Evolutionary conservation across 495 filamentous ascomycete species (phyloP).

Genomic region (Xylaria bambusicola): DNA sequence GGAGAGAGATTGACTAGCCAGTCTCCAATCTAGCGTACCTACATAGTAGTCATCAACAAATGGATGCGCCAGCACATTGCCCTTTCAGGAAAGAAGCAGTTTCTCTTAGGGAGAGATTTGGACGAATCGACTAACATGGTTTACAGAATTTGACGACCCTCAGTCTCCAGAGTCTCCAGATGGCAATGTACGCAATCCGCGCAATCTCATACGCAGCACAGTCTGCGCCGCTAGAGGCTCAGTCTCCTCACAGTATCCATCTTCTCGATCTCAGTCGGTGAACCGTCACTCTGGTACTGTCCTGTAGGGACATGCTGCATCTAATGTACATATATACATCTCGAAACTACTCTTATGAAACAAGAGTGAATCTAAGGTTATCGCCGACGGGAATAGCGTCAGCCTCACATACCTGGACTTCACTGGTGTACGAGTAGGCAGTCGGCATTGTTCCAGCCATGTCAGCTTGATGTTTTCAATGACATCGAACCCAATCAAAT

Average conservation of each 20-base stretch:
- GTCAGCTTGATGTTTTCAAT: no score
- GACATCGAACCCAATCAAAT: background rate
- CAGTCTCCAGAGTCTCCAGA: background rate
- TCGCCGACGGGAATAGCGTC: background rate
- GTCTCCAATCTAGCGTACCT: no score
- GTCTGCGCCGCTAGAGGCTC: background rate
- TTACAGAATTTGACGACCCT: background rate
- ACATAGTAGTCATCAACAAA: no score
- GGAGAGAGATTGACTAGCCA: no score
- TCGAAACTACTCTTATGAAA: no score
- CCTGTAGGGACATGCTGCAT: no score
- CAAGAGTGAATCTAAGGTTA: background rate
- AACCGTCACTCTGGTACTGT: no score
- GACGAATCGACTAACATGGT: conserved; percentile 1
- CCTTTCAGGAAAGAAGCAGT: background rate
- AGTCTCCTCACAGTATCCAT: background rate
- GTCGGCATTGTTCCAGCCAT: no score
- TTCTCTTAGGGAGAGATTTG: background rate
- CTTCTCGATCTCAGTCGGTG: background rate
- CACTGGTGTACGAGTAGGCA: background rate
- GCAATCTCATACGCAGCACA: background rate
- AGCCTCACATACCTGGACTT: conserved; percentile 7
- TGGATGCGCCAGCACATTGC: background rate
- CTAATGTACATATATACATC: no score
- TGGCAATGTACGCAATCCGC: background rate